Percentiles rank a stretch among this genome's conserved stretches.
phyloP scores from a whole-genome alignment of 176 grass and related monocot genomes.

The Thinopyrum elongatum region DNA sequence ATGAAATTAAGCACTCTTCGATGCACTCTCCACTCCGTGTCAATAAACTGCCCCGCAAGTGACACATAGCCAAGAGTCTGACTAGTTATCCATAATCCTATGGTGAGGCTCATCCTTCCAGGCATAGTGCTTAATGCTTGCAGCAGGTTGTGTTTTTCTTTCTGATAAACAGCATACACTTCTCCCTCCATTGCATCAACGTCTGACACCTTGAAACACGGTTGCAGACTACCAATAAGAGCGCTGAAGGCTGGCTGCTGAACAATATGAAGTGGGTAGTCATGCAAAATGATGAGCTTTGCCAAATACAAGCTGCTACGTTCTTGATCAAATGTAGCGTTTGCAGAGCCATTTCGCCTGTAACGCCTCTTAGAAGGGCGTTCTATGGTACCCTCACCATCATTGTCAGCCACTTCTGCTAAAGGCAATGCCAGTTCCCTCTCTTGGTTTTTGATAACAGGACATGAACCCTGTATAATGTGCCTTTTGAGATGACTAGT shows the following conservation, averaged over 20 bases:
- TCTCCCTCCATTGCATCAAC: background rate
- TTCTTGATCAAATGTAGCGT: slow-evolving; percentile 47
- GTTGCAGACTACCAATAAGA: slow-evolving; percentile 5
- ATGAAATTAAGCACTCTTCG: slow-evolving; percentile 9
- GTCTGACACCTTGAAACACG: background rate
- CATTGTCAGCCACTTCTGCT: slow-evolving; percentile 4
- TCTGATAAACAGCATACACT: slow-evolving; percentile 9
- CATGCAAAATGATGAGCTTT: slow-evolving; percentile 8
- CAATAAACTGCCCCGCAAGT: slow-evolving; percentile 10
- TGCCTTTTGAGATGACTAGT: slow-evolving; percentile 23
- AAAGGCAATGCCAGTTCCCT: background rate
- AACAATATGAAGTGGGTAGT: slow-evolving; percentile 12
- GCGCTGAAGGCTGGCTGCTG: slow-evolving; percentile 6
- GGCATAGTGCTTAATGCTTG: slow-evolving; percentile 11
- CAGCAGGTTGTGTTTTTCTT: slow-evolving; percentile 8
- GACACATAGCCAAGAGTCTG: slow-evolving; percentile 24
- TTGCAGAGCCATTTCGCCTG: slow-evolving; percentile 46
- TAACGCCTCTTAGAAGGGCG: slow-evolving; percentile 44
- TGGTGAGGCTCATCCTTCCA: slow-evolving; percentile 9
- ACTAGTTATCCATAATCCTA: slow-evolving; percentile 17
- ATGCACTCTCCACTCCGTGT: background rate
- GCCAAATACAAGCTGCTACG: background rate
- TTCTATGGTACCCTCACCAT: background rate
- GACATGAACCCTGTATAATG: background rate
- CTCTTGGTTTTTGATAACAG: slow-evolving; percentile 8